Percentiles rank a stretch among this genome's conserved stretches.
phyloP scores from a whole-genome alignment of 768 basidiomycete species.

The Multifurca ochricompacta region DNA sequence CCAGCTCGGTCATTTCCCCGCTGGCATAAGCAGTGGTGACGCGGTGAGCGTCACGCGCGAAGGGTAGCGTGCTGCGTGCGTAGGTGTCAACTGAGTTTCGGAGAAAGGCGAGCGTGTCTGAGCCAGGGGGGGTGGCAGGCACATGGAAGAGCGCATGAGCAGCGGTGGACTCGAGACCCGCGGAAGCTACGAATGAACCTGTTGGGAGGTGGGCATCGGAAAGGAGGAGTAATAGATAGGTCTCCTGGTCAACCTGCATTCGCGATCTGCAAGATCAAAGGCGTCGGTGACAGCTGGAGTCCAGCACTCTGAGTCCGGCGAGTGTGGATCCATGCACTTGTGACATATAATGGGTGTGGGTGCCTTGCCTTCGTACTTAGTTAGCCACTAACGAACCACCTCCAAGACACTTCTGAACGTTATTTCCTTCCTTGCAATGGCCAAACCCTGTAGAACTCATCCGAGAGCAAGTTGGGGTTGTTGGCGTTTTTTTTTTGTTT shows the following conservation, averaged over 20 bases:
- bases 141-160: slow-evolving; percentile 68
- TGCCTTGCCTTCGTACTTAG: too few species aligned
- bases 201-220: slow-evolving; percentile 94
- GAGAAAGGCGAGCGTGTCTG: slow-evolving; percentile 52
- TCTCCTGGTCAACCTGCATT: slow-evolving; percentile 34
- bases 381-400: too few species aligned
- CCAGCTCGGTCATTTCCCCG: slow-evolving; percentile 5
- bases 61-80: slow-evolving; percentile 65
- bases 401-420: too few species aligned
- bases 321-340: too few species aligned
- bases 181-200: slow-evolving; percentile 92
- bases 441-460: too few species aligned
- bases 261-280: not conserved
- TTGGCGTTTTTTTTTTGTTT: too few species aligned
- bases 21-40: slow-evolving; percentile 24
- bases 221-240: slow-evolving; percentile 69
- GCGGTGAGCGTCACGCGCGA: slow-evolving; percentile 67
- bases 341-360: too few species aligned
- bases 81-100: slow-evolving; percentile 71
- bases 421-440: too few species aligned
- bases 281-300: too few species aligned
- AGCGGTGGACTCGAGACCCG: slow-evolving; percentile 84
- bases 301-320: too few species aligned
- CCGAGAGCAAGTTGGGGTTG: too few species aligned
- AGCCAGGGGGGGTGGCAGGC: slow-evolving; percentile 24